phyloP scores from a whole-genome alignment of 73 alveolate genomes.

The Tetrahymena elliotti region DNA sequence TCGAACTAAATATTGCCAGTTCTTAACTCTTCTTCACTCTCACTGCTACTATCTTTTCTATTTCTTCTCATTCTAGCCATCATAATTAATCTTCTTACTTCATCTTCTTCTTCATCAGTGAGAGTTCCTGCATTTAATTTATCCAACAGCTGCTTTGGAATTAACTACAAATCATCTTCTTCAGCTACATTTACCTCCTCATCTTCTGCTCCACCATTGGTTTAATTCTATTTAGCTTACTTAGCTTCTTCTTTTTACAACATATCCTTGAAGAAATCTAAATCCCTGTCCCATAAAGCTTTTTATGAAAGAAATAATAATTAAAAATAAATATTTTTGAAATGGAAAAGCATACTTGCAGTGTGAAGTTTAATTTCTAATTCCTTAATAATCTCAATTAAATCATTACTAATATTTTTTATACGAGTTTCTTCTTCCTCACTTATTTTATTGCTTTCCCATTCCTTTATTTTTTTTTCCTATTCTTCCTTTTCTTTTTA shows the following conservation, averaged over 20 bases:
- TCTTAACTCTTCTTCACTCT: neutral
- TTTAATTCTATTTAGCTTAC: neutral
- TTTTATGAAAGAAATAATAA: neutral
- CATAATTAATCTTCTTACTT: neutral
- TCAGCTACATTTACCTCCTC: neutral
- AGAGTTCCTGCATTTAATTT: neutral
- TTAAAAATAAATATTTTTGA: neutral
- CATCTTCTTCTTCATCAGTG: neutral
- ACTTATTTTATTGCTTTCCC: neutral
- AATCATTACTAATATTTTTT: neutral
- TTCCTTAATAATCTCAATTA: neutral
- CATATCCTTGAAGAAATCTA: neutral
- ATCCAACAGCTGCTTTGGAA: neutral
- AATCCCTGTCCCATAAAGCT: neutral
- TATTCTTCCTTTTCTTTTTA: neutral
- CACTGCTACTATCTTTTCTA: neutral
- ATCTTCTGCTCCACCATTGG: neutral
- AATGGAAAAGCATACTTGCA: neutral
- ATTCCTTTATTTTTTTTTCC: neutral
- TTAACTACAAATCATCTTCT: neutral
- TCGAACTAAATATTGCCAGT: neutral
- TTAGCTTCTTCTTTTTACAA: neutral
- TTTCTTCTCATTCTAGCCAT: neutral
- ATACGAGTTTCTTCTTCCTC: neutral
- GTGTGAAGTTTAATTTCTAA: neutral